phyloP scores from a whole-genome alignment of 2,329 filamentous ascomycete species.

The Xylariaceae sp. region DNA sequence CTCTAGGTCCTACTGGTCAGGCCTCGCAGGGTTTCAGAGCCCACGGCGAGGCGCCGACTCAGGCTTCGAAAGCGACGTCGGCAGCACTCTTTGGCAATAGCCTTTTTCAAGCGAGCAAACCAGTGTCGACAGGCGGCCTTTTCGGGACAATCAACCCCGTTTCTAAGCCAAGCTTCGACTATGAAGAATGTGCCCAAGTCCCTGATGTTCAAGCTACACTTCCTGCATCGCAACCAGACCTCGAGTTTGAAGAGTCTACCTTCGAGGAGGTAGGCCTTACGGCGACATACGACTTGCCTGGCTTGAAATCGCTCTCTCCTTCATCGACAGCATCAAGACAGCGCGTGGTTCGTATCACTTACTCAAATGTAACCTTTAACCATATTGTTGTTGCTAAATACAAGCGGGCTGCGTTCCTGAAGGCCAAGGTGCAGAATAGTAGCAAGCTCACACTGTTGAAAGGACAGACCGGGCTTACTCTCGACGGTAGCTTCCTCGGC shows the following conservation, averaged over 20 bases:
- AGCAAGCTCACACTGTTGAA: constrained; percentile 61
- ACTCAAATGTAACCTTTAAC: constrained; percentile 58
- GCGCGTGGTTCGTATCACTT: constrained; percentile 61
- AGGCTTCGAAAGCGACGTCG: no score
- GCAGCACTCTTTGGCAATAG: no score
- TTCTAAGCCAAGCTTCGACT: no score
- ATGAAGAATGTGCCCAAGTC: not conserved
- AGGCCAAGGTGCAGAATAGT: constrained; percentile 61
- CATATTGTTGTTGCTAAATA: constrained; percentile 67
- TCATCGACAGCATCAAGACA: constrained; percentile 60
- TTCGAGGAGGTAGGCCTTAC: constrained; percentile 66
- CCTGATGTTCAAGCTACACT: constrained; percentile 24
- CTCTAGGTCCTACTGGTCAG: no score
- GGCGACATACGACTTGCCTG: constrained; percentile 65
- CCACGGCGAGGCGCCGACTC: no score
- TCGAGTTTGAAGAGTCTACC: constrained; percentile 57
- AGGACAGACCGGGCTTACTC: constrained; percentile 62
- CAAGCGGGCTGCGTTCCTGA: constrained; percentile 64
- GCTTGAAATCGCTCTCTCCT: constrained; percentile 61
- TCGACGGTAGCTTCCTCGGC: constrained; percentile 69
- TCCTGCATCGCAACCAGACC: constrained; percentile 36
- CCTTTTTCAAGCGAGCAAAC: no score
- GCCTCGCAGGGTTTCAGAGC: no score
- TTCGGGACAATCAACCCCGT: no score
- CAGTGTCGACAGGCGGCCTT: no score